Percentiles rank a stretch among this genome's conserved stretches.
phyloP scores from a whole-genome alignment of 1,284 basidiomycete species.

The Farysia itapuensis region DNA sequence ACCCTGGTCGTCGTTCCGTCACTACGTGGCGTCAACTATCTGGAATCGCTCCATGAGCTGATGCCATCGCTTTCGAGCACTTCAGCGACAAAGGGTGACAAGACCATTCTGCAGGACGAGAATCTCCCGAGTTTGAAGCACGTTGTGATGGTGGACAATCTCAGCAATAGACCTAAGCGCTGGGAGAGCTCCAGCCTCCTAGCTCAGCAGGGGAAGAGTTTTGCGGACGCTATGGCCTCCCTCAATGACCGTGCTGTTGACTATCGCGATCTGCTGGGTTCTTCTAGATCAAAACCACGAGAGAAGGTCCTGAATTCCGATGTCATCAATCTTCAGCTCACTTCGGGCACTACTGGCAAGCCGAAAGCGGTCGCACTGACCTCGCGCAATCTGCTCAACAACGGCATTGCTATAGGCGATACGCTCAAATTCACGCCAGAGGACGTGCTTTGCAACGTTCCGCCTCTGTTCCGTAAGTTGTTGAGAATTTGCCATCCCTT shows the following conservation, averaged over 20 bases:
- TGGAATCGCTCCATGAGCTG: constrained; percentile 63
- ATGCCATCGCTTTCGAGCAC: constrained; percentile 70
- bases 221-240: constrained; percentile 26
- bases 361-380: constrained; percentile 49
- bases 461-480: constrained; percentile 42
- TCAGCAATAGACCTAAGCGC: constrained; percentile 43
- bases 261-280: constrained; percentile 41
- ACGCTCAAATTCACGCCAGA: constrained; percentile 65
- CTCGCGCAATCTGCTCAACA: constrained; percentile 74
- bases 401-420: constrained; percentile 71
- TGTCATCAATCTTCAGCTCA: constrained; percentile 70
- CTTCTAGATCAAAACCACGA: constrained; percentile 68
- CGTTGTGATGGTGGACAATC: constrained; percentile 72
- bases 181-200: constrained; percentile 45
- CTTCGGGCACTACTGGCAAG: constrained; percentile 29
- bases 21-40: constrained; percentile 49
- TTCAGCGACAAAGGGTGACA: constrained; percentile 35
- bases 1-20: constrained; percentile 74
- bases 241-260: constrained; percentile 26
- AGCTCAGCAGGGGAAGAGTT: constrained; percentile 25
- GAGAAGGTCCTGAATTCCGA: constrained; percentile 65
- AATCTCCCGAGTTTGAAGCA: constrained; percentile 70
- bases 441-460: constrained; percentile 42
- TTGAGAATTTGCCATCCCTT: not conserved
- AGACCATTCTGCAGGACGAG: constrained; percentile 64